phyloP scores from a whole-genome alignment of 371 early-diverging fungal genomes.

The Mucor racemosus region DNA sequence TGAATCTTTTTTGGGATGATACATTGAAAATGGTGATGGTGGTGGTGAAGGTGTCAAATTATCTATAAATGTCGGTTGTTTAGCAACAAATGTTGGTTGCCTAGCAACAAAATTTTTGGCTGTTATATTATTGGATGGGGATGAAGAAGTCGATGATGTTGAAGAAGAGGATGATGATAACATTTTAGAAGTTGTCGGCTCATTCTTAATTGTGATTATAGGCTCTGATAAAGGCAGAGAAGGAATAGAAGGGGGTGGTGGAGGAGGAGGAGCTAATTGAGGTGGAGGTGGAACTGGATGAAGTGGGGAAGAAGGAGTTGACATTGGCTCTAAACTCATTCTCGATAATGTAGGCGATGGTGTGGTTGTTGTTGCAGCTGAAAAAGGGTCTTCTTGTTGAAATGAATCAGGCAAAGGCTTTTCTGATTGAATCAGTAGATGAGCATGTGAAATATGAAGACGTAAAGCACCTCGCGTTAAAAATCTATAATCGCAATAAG shows the following conservation, averaged over 20 bases:
- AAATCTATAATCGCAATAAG: slow-evolving; percentile 33
- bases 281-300: not conserved
- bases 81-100: not conserved
- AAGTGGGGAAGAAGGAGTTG: not conserved
- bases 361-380: slow-evolving; percentile 1
- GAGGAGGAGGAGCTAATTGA: not conserved
- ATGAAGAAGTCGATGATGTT: not conserved
- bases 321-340: not conserved
- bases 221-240: not conserved
- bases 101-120: not conserved
- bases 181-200: not conserved
- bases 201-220: not conserved
- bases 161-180: not conserved
- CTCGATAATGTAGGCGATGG: not conserved
- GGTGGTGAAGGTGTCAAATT: slow-evolving; percentile 30
- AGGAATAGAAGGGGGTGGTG: not conserved
- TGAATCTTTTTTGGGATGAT: slow-evolving; percentile 26
- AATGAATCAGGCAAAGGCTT: slow-evolving; percentile 5
- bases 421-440: slow-evolving; percentile 12
- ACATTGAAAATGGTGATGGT: slow-evolving; percentile 26
- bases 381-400: not conserved
- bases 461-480: slow-evolving; percentile 33
- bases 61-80: slow-evolving; percentile 1
- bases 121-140: not conserved
- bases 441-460: slow-evolving; percentile 35